Conservation (phyloP, 805 yeast species). For the Nakazawaea ernobii region DNA sequence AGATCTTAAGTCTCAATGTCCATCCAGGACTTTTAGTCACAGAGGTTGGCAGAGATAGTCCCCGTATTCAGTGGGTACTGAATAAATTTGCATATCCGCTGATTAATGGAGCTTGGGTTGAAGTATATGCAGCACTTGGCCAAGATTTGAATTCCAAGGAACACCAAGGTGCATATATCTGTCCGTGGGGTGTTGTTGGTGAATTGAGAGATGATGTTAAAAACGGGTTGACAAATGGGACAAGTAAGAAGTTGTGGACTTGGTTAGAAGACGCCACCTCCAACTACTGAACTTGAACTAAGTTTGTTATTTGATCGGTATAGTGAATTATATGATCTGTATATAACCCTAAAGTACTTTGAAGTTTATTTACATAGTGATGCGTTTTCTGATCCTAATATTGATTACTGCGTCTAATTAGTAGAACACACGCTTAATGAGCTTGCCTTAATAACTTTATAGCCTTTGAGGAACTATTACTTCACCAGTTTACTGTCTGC, state of each 20-base stretch:
- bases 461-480: no score
- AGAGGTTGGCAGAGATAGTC: conserved; percentile 25
- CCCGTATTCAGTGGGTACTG: not conserved
- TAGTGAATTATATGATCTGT: no score
- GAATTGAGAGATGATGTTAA: conserved; percentile 28
- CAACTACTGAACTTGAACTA: no score
- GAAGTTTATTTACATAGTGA: no score
- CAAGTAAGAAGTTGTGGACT: conserved; percentile 28
- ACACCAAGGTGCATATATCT: conserved; percentile 28
- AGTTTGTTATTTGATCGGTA: no score
- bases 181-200: conserved; percentile 39
- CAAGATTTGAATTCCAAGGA: conserved; percentile 29
- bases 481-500: no score
- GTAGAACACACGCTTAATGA: no score
- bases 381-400: no score
- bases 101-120: conserved; percentile 37
- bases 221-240: conserved; percentile 24
- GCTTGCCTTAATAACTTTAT: no score
- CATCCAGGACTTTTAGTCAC: conserved; percentile 35
- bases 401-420: no score
- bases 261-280: conserved; percentile 10
- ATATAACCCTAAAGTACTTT: no score
- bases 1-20: conserved; percentile 26
- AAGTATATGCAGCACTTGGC: conserved; percentile 34
- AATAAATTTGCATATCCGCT: conserved; percentile 15